A percentile compares a stretch with the other conserved stretches of the same genome.
phyloP scores from a whole-genome alignment of 2,329 filamentous ascomycete genomes.

The Colletotrichum truncatum region DNA sequence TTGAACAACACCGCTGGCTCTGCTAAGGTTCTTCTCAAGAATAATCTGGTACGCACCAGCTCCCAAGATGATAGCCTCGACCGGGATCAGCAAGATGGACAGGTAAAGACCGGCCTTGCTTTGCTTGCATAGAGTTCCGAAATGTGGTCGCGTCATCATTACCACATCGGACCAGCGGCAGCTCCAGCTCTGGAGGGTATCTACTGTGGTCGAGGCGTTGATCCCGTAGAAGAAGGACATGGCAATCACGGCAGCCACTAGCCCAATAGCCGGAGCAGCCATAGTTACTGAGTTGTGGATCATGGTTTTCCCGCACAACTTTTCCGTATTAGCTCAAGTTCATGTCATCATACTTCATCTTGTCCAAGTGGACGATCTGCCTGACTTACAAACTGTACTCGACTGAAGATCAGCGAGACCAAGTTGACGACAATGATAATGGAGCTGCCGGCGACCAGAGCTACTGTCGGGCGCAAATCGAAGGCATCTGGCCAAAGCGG shows the following conservation, averaged over 20 bases:
- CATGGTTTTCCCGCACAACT: conserved; percentile 16
- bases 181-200: conserved; percentile 69
- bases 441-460: conserved; percentile 60
- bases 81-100: conserved; percentile 63
- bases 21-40: conserved; percentile 52
- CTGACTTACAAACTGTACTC: conserved; percentile 59
- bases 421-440: conserved; percentile 59
- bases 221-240: conserved; percentile 67
- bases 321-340: neutral
- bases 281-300: conserved; percentile 34
- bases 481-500: conserved; percentile 68
- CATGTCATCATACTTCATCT: neutral
- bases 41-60: conserved; percentile 55
- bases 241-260: conserved; percentile 57
- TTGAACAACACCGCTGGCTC: conserved; percentile 34
- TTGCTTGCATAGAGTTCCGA: conserved; percentile 65
- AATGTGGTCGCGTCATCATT: conserved; percentile 63
- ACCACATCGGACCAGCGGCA: conserved; percentile 66
- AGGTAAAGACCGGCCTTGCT: conserved; percentile 64
- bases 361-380: too few relatives aligned
- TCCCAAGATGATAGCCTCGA: conserved; percentile 60
- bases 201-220: conserved; percentile 59
- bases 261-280: conserved; percentile 38
- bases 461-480: conserved; percentile 64
- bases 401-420: conserved; percentile 57